Evolutionary conservation across 2,329 filamentous ascomycete species (phyloP).

Genomic region (Phialophora tarda): DNA sequence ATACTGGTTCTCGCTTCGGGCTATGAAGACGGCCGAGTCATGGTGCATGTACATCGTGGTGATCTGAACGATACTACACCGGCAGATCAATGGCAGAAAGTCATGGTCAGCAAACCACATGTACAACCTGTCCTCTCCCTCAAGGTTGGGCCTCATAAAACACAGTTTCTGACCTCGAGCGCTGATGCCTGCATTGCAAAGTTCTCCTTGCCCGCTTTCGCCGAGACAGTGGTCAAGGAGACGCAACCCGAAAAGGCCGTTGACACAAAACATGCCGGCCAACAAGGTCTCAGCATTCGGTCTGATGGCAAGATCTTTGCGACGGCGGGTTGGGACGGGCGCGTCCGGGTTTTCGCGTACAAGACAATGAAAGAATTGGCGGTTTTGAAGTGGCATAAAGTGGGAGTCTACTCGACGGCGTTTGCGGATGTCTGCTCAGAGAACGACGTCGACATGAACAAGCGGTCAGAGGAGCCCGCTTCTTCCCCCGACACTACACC

Average conservation of each 20-base stretch:
- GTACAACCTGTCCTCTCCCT: constrained; percentile 82
- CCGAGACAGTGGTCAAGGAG: constrained; percentile 43
- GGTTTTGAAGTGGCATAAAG: constrained; percentile 91
- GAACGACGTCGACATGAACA: background rate
- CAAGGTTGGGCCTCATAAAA: constrained; percentile 56
- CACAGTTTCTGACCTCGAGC: constrained; percentile 76
- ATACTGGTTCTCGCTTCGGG: constrained; percentile 65
- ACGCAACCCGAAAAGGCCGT: constrained; percentile 62
- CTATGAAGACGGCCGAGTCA: constrained; percentile 82
- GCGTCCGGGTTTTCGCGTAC: constrained; percentile 77
- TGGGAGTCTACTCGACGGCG: constrained; percentile 80
- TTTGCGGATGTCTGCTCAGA: constrained; percentile 61
- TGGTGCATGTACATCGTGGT: constrained; percentile 58
- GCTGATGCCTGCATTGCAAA: constrained; percentile 81
- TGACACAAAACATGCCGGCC: constrained; percentile 87
- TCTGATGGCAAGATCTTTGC: constrained; percentile 83
- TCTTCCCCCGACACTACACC: constrained; percentile 1
- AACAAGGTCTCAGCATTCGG: constrained; percentile 78
- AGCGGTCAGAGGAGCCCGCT: background rate
- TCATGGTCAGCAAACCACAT: constrained; percentile 72
- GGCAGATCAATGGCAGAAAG: constrained; percentile 54
- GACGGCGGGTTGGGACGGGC: constrained; percentile 90
- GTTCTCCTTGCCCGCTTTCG: constrained; percentile 63
- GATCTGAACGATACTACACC: constrained; percentile 14
- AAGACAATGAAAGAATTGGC: constrained; percentile 86